Percentiles rank a stretch among this genome's conserved stretches.
Conservation (phyloP, 441 rosid genomes). For the Breynia disticha region DNA sequence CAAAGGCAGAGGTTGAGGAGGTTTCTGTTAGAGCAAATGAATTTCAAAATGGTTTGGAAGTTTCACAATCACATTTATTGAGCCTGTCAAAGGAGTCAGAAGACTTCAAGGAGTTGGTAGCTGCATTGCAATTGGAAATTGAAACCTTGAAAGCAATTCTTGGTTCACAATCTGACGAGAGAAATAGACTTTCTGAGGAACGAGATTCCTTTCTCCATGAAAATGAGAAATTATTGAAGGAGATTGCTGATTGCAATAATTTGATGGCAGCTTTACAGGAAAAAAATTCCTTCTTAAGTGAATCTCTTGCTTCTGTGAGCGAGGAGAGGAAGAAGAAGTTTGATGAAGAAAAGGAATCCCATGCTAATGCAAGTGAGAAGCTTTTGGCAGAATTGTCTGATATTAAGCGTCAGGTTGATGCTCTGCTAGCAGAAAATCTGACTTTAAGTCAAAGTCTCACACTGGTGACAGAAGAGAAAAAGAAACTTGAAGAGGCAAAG, state of each 20-base stretch:
- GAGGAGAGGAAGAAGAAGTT: conserved; percentile 37
- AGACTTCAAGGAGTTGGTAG: conserved; percentile 35
- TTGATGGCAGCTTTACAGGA: conserved; percentile 43
- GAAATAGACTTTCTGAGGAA: conserved; percentile 38
- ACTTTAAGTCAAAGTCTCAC: conserved; percentile 22
- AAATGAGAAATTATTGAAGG: conserved; percentile 47
- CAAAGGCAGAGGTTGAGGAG: conserved; percentile 43
- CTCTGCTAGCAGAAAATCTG: conserved; percentile 26
- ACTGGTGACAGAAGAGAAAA: conserved; percentile 18
- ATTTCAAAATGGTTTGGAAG: conserved; percentile 56
- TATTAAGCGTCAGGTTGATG: conserved; percentile 19
- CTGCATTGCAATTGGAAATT: conserved; percentile 41
- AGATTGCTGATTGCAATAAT: conserved; percentile 51
- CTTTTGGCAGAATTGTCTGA: conserved; percentile 22
- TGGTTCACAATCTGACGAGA: conserved; percentile 45
- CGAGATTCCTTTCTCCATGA: conserved; percentile 29
- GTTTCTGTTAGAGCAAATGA: conserved; percentile 40
- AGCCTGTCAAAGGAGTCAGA: conserved; percentile 40
- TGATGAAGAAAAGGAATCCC: conserved; percentile 49
- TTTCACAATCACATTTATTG: conserved; percentile 34
- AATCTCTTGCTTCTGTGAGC: conserved; percentile 28
- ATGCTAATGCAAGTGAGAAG: conserved; percentile 30
- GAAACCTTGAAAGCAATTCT: conserved; percentile 37
- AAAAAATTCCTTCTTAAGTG: conserved; percentile 41
- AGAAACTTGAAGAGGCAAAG: conserved; percentile 28